Evolutionary conservation across 805 yeast species (phyloP).

Genomic region (Cyberlindnera mycetangii): DNA sequence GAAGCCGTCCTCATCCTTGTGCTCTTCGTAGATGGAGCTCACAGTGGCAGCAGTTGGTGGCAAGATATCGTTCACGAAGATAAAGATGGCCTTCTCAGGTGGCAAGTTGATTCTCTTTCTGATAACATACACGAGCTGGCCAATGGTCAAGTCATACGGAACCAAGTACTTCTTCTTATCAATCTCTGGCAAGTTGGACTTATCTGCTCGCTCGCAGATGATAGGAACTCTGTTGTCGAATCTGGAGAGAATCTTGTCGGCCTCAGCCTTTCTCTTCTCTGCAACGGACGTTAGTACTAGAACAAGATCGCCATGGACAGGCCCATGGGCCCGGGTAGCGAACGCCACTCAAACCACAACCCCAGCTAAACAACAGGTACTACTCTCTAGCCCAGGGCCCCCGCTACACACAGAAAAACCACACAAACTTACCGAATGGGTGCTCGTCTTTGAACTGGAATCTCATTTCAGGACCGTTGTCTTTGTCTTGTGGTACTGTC

Average conservation of each 20-base stretch:
- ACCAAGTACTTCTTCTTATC: conserved; percentile 97
- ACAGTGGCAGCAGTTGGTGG: conserved; percentile 98
- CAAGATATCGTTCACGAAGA: conserved; percentile 92
- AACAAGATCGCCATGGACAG: too few relatives aligned
- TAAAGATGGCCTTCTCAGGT: conserved; percentile 96
- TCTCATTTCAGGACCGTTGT: conserved; percentile 64
- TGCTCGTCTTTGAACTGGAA: conserved; percentile 94
- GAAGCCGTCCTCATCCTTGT: conserved; percentile 97
- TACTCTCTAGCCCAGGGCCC: too few relatives aligned
- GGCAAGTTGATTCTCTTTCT: conserved; percentile 95
- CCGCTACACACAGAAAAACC: background rate
- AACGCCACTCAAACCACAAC: background rate
- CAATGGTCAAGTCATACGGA: conserved; percentile 94
- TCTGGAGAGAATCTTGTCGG: conserved; percentile 83
- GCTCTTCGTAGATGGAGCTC: conserved; percentile 93
- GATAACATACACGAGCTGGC: conserved; percentile 96
- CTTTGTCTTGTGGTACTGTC: background rate
- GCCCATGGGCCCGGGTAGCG: too few relatives aligned
- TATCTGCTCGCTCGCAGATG: conserved; percentile 95
- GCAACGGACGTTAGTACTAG: conserved; percentile 5
- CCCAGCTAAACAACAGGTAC: too few relatives aligned
- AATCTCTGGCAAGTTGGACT: conserved; percentile 91
- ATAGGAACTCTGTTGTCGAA: conserved; percentile 92
- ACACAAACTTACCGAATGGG: conserved; percentile 70
- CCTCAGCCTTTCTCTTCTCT: conserved; percentile 94